Conservation (phyloP, 2,329 filamentous ascomycete species). For the Cladophialophora yegresii region DNA sequence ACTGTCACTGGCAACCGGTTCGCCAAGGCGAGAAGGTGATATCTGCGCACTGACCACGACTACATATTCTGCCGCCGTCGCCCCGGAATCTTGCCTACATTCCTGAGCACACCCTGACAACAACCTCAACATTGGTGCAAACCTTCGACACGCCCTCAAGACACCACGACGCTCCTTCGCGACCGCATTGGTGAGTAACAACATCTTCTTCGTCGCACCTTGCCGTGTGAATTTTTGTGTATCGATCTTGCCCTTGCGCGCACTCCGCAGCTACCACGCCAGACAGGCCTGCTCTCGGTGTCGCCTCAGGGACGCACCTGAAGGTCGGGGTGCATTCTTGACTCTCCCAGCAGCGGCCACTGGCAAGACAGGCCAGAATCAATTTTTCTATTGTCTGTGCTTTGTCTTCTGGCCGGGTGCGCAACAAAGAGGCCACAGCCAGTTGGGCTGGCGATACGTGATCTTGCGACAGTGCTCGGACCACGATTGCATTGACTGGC, state of each 20-base stretch:
- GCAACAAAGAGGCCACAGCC: slow-evolving; percentile 26
- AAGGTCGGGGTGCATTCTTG: slow-evolving; percentile 9
- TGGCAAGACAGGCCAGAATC: slow-evolving; percentile 6
- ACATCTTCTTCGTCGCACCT: background rate
- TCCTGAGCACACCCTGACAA: slow-evolving; percentile 8
- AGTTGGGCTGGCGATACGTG: slow-evolving; percentile 19
- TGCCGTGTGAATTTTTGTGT: background rate
- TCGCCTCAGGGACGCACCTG: background rate
- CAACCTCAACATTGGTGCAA: slow-evolving; percentile 5
- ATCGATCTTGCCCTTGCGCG: background rate
- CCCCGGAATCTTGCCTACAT: slow-evolving; percentile 21
- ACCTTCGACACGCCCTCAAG: background rate
- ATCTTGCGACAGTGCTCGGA: slow-evolving; percentile 24
- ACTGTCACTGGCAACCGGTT: background rate
- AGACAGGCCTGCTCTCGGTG: background rate
- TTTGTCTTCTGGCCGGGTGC: slow-evolving; percentile 28
- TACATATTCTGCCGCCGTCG: slow-evolving; percentile 12
- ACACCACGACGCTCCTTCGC: slow-evolving; percentile 3
- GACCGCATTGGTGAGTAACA: slow-evolving; percentile 15
- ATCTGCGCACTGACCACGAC: background rate
- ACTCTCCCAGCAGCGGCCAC: slow-evolving; percentile 28
- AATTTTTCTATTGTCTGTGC: slow-evolving; percentile 24
- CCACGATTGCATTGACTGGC: slow-evolving; percentile 23
- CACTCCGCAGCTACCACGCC: slow-evolving; percentile 6
- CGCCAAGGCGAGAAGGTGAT: slow-evolving; percentile 8